These are phyloP conservation scores for Anethum foeniculum DNA, from an alignment of 140 eudicot genomes.

Conservation along the genomic window DNA sequence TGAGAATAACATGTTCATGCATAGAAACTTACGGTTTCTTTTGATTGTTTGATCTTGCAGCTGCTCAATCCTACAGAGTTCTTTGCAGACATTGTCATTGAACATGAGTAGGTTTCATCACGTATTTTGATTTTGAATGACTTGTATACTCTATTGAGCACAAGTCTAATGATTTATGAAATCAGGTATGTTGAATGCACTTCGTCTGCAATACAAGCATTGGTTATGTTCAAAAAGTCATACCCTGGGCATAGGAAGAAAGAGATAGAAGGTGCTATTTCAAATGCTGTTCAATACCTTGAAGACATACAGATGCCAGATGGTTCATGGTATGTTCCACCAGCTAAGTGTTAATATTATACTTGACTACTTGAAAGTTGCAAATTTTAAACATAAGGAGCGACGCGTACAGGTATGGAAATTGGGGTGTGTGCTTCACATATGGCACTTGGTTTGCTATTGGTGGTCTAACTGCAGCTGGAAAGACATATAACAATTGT, in stretches of 20 bases:
- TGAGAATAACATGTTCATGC: neutral
- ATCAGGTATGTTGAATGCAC: constrained; percentile 38
- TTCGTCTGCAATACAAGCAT: constrained; percentile 28
- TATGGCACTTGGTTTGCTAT: constrained; percentile 37
- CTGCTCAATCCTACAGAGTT: constrained; percentile 10
- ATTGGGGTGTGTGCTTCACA: constrained; percentile 41
- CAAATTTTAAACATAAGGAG: neutral
- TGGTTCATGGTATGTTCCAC: constrained; percentile 33
- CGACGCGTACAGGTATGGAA: constrained; percentile 26
- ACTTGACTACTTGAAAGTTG: neutral
- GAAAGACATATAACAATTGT: constrained; percentile 22
- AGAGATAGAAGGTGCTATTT: constrained; percentile 28
- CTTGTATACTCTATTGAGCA: neutral
- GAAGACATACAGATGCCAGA: constrained; percentile 27
- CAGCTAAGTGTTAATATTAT: neutral
- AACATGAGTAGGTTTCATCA: constrained; percentile 3
- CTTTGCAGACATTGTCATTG: constrained; percentile 14
- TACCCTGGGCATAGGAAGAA: constrained; percentile 27
- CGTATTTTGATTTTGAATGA: neutral
- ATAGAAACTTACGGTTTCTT: neutral
- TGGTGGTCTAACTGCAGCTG: constrained; percentile 23
- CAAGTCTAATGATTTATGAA: neutral
- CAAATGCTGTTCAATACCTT: constrained; percentile 18
- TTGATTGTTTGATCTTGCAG: neutral
- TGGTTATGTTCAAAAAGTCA: constrained; percentile 24